Evolutionary conservation across 2,329 filamentous ascomycete genomes (phyloP), one percentile per base, ranked within the genome.

Genomic region (Hypomyces rosellus): DNA sequence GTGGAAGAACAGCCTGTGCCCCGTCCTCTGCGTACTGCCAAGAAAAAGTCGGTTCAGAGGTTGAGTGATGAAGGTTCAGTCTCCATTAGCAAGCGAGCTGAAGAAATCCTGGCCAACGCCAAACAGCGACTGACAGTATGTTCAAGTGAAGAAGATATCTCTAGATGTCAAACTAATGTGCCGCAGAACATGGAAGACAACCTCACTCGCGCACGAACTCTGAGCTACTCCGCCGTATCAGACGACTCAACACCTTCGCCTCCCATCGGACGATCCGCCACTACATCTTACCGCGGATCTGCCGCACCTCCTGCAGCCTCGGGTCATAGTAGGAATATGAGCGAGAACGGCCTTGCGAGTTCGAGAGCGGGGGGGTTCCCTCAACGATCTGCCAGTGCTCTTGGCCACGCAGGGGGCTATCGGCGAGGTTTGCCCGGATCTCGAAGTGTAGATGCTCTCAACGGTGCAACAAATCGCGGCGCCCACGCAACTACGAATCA

Each of bases 131-230:
- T 97, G 54, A 93, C 88, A 63, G 89, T 95, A 76, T 66, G 88
- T 39, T 39, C 30, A 7, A 34, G 41, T 45, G 14, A 34, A 4
- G n/a, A 16, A 44, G 7, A 11, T 12, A 25, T 37, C 12, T 4
- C 7, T 41, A 22, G 34, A 40, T 3, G 5, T 11, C 5, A 15
- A 9, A 50, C 49, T 53, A 44, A 53, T 14, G 18, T 30, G 11
- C 16, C 30, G 18, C 65, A 95, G 89, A 87, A 88, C 33, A 96
- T 96, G 90, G 92, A 96, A 69, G 89, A 86, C 36, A 96, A 96
- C 59, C 74, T 96, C 16, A 85, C 79, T 51, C 85, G 89, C 54
- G 91, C 89, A 30, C 81, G 89, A 59, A 82, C 85, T 9, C 73
- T 89, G 74, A 61, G 69, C 68, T 55, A 67, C 53, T 61, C 66